These are phyloP conservation scores for Candida freyschussii DNA, from an alignment of 1,139 yeast species.

Conservation along the genomic window DNA sequence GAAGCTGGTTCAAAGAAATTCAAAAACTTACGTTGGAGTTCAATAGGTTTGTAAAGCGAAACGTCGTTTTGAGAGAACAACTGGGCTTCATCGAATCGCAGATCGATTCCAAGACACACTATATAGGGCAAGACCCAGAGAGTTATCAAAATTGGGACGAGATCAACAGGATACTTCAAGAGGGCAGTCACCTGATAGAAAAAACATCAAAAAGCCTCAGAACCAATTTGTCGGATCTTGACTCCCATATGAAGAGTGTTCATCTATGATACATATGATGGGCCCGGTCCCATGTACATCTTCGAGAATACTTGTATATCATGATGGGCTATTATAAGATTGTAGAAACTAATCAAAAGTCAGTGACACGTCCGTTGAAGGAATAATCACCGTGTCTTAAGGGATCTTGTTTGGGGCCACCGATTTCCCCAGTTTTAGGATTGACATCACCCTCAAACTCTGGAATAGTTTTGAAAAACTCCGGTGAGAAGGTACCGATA, in stretches of 20 bases:
- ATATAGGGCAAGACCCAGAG: not conserved
- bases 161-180: slow-evolving; percentile 12
- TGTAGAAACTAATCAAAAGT: slow-evolving; percentile 53
- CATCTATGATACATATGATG: not conserved
- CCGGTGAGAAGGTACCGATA: slow-evolving; percentile 65
- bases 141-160: slow-evolving; percentile 16
- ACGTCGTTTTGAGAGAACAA: slow-evolving; percentile 21
- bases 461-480: slow-evolving; percentile 71
- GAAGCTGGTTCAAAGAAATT: slow-evolving; percentile 42
- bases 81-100: slow-evolving; percentile 21
- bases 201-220: slow-evolving; percentile 13
- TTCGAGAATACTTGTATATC: not conserved
- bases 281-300: not conserved
- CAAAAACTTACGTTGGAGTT: slow-evolving; percentile 29
- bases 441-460: slow-evolving; percentile 95
- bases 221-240: slow-evolving; percentile 11
- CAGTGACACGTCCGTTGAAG: slow-evolving; percentile 93
- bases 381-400: slow-evolving; percentile 90
- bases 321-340: too few relatives aligned
- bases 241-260: slow-evolving; percentile 7
- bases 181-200: slow-evolving; percentile 16
- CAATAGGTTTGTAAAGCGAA: slow-evolving; percentile 28
- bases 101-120: slow-evolving; percentile 7
- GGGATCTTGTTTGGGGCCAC: slow-evolving; percentile 99
- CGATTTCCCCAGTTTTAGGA: slow-evolving; percentile 91